Percentiles rank a stretch among this genome's conserved stretches.
phyloP scores from a whole-genome alignment of 225 moss, liverwort and hornwort genomes.

The Polytrichum commune region DNA sequence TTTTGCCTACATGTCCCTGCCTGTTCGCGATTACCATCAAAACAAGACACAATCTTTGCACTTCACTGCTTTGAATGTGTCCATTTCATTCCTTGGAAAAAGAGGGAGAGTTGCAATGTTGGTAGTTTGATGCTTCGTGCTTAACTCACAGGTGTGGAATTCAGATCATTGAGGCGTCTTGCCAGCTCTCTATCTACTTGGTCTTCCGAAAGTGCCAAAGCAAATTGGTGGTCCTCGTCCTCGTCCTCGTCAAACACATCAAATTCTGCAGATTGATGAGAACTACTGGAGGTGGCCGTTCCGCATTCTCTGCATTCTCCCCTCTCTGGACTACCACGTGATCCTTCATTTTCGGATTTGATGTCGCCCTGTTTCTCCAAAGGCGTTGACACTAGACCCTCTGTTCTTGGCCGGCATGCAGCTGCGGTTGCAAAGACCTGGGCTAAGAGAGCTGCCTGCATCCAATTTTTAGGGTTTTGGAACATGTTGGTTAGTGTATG shows the following conservation, averaged over 20 bases:
- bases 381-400: constrained; percentile 11
- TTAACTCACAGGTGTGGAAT: too few relatives aligned
- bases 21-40: too few relatives aligned
- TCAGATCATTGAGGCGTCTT: constrained; percentile 56
- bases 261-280: constrained; percentile 37
- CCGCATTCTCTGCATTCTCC: constrained; percentile 20
- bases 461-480: too few relatives aligned
- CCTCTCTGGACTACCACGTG: constrained; percentile 28
- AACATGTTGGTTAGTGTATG: too few relatives aligned
- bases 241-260: constrained; percentile 22
- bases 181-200: constrained; percentile 82
- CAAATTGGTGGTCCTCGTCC: constrained; percentile 72
- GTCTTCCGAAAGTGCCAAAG: constrained; percentile 76
- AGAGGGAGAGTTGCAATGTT: too few relatives aligned
- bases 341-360: constrained; percentile 31
- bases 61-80: constrained; percentile 60
- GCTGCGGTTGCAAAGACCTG: constrained; percentile 23
- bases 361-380: constrained; percentile 12
- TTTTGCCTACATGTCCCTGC: too few relatives aligned
- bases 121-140: too few relatives aligned
- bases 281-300: constrained; percentile 26
- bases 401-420: constrained; percentile 16
- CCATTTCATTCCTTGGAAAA: too few relatives aligned
- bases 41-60: constrained; percentile 51
- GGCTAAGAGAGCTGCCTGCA: constrained; percentile 12